These are phyloP conservation scores for Pythium sp. DNA, from an alignment of 352 stramenopile genomes.

Conservation along the genomic window DNA sequence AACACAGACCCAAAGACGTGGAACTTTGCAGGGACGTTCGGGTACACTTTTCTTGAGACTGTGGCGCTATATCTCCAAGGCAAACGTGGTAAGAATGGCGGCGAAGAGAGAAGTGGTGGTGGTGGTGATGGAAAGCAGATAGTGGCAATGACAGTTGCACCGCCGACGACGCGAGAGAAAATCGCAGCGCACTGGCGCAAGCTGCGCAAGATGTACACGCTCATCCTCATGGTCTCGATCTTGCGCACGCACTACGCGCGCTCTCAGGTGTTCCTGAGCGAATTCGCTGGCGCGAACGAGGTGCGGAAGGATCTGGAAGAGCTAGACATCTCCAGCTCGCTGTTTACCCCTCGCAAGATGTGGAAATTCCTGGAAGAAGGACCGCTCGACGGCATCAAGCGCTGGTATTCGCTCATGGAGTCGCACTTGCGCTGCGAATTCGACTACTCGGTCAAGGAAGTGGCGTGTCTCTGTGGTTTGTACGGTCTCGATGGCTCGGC, in stretches of 20 bases:
- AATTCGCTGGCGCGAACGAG: conserved; percentile 22
- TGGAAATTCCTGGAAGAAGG: conserved; percentile 63
- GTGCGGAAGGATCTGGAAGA: conserved; percentile 29
- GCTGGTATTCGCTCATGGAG: conserved; percentile 82
- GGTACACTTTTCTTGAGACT: conserved; percentile 63
- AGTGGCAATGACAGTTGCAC: background rate
- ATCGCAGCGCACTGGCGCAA: conserved; percentile 41
- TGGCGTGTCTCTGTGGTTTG: conserved; percentile 65
- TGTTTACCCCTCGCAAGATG: conserved; percentile 77
- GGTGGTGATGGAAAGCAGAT: background rate
- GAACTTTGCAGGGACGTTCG: conserved; percentile 47
- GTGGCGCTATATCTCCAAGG: conserved; percentile 26
- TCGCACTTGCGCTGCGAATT: conserved; percentile 79
- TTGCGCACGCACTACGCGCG: conserved; percentile 69
- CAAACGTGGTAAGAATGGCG: conserved; percentile 14
- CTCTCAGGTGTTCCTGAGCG: conserved; percentile 56
- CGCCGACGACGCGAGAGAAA: conserved; percentile 4
- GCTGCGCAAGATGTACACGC: conserved; percentile 79
- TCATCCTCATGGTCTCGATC: conserved; percentile 81
- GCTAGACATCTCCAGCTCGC: conserved; percentile 64
- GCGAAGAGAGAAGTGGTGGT: background rate
- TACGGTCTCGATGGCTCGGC: conserved; percentile 60
- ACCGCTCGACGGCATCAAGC: conserved; percentile 68
- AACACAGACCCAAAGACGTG: conserved; percentile 18
- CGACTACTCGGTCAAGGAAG: conserved; percentile 73